Evolutionary conservation across 495 filamentous ascomycete species (phyloP).

Genomic region (Aspergillus sclerotioniger): DNA sequence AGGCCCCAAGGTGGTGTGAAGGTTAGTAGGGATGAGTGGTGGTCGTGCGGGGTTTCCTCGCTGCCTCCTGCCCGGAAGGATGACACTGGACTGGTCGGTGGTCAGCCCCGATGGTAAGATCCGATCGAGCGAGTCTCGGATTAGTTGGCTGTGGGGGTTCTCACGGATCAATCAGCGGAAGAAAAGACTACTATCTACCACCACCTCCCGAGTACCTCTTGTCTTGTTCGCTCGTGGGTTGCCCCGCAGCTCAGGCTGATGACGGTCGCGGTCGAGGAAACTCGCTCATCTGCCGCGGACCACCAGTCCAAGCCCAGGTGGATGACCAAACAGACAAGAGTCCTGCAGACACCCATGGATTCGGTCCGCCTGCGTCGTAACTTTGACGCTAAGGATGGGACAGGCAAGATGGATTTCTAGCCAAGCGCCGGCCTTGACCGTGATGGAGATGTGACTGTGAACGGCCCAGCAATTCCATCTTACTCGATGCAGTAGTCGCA

Average conservation of each 20-base stretch:
- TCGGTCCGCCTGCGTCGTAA: not conserved
- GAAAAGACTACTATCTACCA: too few species aligned
- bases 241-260: not conserved
- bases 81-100: not conserved
- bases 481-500: not conserved
- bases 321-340: not conserved
- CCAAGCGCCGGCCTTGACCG: not conserved
- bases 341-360: not conserved
- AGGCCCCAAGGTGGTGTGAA: slow-evolving; percentile 8
- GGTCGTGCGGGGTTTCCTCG: slow-evolving; percentile 14
- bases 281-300: too few species aligned
- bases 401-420: slow-evolving; percentile 1
- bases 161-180: too few species aligned
- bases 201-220: too few species aligned
- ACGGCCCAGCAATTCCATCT: not conserved
- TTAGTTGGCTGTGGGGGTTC: not conserved
- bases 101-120: not conserved
- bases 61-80: slow-evolving; percentile 1
- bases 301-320: not conserved
- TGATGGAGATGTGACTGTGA: not conserved
- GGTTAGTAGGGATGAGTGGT: not conserved
- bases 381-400: not conserved
- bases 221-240: not conserved
- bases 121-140: not conserved
- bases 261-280: not conserved